Base-by-base conservation (phyloP, 2,329 filamentous ascomycete genomes). In the Furcasterigmium furcatum region DNA sequence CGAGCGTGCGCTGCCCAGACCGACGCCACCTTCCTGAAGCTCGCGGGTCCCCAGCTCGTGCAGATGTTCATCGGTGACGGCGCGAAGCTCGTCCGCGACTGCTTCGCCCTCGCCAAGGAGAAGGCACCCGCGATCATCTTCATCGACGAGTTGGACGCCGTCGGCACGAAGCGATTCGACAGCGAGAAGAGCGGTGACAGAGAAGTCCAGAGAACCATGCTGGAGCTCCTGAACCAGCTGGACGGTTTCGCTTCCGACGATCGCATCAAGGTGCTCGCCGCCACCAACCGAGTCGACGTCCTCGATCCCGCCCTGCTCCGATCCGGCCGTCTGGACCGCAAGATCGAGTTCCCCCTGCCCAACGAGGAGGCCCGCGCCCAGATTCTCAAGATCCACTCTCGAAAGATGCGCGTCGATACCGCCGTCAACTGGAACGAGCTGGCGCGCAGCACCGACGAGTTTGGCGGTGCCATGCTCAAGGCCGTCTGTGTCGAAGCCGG, bases 61-160 rank as follows among this genome's bases (percentile, higher is more conserved):
- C 94, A 99, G 68, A 99, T 97, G 94, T 99, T 97, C 67, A 99
- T 99, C 34, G 94, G 94, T 65, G 95, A 99, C 57, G 94, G 94
- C 60, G 94, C 95, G 36, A 99, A 99, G 72, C 81, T 99, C 24
- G 94, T 99, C 35, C 88, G 94, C 48, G 94, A 99, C 72, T 95
- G 90, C 71, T 99, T 99, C 65, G 94, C 94, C 2, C 77, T 99
- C 13, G 94, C 94, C 44, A 99, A 99, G 68, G 94, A 99, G 71
- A 99, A 99, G 77, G 94, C 94, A 0, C 95, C 94, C 1, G 91
- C 94, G 47, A 99, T 99, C 68, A 99, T 99, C 68, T 99, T 99
- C 77, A 97, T 99, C 60, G 94, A 99, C 71, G 94, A 99, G 71
- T 74, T 99, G 52, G 94, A 99, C 65, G 94, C 94, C 47, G 87